phyloP scores from a whole-genome alignment of 176 grass and related monocot species.

The Bothriochloa decipiens region DNA sequence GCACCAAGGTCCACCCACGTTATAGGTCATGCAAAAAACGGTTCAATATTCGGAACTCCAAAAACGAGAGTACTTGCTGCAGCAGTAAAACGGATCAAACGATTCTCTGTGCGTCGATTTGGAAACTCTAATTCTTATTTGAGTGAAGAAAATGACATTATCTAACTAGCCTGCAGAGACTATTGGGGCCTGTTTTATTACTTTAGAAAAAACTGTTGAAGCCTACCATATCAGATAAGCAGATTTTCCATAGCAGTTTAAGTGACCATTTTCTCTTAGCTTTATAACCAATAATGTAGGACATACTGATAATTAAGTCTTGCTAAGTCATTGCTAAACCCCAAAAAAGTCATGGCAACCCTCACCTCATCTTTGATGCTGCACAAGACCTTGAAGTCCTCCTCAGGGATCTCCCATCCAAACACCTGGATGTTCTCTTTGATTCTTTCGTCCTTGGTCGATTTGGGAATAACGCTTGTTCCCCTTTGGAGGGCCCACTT shows the following conservation, averaged over 20 bases:
- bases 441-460: conserved; percentile 71
- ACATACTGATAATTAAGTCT: neutral
- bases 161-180: neutral
- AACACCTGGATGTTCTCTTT: conserved; percentile 82
- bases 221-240: neutral
- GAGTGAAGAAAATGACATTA: neutral
- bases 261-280: neutral
- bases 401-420: conserved; percentile 73
- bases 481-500: conserved; percentile 76
- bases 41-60: neutral
- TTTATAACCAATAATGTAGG: neutral
- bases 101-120: conserved; percentile 27
- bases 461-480: conserved; percentile 81
- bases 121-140: neutral
- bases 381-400: conserved; percentile 69
- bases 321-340: neutral
- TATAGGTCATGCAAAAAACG: neutral
- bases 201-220: neutral
- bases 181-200: neutral
- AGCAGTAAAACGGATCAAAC: neutral
- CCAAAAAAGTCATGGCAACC: neutral
- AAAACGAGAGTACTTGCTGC: neutral
- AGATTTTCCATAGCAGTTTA: neutral
- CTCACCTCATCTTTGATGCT: conserved; percentile 80
- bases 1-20: neutral